Base-by-base conservation (phyloP, 176 grass and related monocot genomes). In the Echinochloa phyllopogon region DNA sequence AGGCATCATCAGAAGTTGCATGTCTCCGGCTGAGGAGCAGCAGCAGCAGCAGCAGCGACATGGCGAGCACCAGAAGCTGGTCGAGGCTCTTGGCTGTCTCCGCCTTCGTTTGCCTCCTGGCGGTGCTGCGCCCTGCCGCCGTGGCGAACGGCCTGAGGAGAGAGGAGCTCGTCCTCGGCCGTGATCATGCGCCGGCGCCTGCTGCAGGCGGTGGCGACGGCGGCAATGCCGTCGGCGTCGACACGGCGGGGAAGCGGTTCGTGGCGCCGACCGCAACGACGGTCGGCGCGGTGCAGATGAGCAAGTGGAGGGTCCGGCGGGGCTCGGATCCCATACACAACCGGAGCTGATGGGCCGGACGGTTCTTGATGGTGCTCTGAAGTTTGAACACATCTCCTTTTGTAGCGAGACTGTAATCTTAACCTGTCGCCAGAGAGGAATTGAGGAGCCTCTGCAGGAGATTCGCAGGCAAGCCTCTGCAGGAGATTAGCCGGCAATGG, bases 261-360 rank as follows among this genome's bases (percentile, higher is more conserved):
- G 14, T 44, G 25, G 23, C 76, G 51, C 69, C 74, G 38, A 33
- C 55, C 6, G 29, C 65, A 1, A 71, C 37, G 56, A 20, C 85
- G 18, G 37, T 83, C 2, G 84, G 82, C 4, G 85, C 82, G 4
- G 77, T 36, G 40, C 82, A 77, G 73, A 78, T 65, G 82, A 88
- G 90, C 90, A 78, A 92, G 77, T 81, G 86, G 86, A 85, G 90
- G 66, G 90, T 92, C 56, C 71, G 90, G 65, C 86, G 86, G 27
- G 90, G 90, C 82, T 92, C 86, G 0, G 86, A 92, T 33, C 90
- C 90, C 16, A 92, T 92, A 88, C 90, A 92, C 82, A 92, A 92
- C 86, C 57, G 90, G 78, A 92, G 78, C 78, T 88, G 58, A 81
- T 10, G 45, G 24, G 4, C 42, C 18, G 47, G 76, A 18, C 40